phyloP scores from a whole-genome alignment of 2,329 filamentous ascomycete species.

The Penicillium brasilianum region DNA sequence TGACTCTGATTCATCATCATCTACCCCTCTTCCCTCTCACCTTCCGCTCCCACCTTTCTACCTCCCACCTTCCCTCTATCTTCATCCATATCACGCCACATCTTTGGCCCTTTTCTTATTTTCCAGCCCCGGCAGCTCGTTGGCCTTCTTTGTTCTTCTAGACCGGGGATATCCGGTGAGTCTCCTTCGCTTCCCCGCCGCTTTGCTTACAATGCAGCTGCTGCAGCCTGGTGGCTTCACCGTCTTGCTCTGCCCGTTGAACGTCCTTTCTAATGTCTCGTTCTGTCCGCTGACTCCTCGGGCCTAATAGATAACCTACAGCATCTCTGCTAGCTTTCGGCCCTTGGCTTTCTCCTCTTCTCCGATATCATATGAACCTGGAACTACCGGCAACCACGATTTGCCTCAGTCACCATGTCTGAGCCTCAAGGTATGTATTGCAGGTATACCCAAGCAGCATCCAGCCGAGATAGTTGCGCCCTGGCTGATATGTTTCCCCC shows the following conservation, averaged over 20 bases:
- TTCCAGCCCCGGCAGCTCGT: neutral
- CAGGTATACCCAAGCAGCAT: neutral
- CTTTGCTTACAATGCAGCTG: neutral
- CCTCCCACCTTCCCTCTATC: slow-evolving; percentile 8
- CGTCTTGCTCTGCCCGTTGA: neutral
- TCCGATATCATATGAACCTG: neutral
- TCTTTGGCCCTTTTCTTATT: neutral
- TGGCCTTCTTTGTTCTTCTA: neutral
- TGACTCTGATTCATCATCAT: slow-evolving; percentile 31
- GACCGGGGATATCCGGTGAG: slow-evolving; percentile 11
- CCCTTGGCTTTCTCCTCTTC: neutral
- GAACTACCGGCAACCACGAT: neutral
- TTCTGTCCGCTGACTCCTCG: neutral
- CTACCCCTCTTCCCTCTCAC: slow-evolving; percentile 33
- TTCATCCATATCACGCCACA: neutral
- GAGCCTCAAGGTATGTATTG: slow-evolving; percentile 31
- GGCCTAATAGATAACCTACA: neutral
- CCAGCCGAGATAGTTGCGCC: neutral
- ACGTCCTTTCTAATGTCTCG: neutral
- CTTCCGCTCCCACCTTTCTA: slow-evolving; percentile 20
- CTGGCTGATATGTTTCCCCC: neutral
- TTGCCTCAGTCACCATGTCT: slow-evolving; percentile 28
- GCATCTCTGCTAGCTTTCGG: neutral
- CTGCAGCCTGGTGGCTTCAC: neutral
- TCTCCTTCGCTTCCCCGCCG: neutral